Base-by-base conservation (phyloP, 768 basidiomycete genomes). In the Erythrobasidium yunnanense region DNA sequence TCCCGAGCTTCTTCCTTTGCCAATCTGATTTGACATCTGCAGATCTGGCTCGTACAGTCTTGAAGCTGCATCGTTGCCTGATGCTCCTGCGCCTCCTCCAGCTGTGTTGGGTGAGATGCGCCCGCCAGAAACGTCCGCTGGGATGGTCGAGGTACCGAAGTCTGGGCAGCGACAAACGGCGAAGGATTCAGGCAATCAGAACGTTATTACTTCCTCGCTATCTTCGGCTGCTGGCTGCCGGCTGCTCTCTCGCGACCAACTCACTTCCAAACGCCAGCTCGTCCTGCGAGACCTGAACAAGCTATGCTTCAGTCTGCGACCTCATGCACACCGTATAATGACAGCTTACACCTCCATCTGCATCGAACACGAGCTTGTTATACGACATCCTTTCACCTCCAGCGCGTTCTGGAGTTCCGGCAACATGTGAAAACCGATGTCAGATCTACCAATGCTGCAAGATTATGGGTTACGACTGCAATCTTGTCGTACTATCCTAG, bases 121-220 rank as follows among this genome's bases (percentile, higher is more conserved):
- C 5, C 60, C 60, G 27, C 47, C 20, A 4, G 46, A 27, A 3
- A 33, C 30, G 47, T 63, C 60, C 27, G 60, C 22, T 13, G 46
- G 60, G 23, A 63, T 63, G 20, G 60, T 20, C 53, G 53, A 33
- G 54, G 65, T 55, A n/a, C 65, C 65, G 54, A 66, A 66, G 38
- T 66, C 65, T 66, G 38, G 18, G 22, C 38, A 47, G 13, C 22
- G 47, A 45, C 5, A 23, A 34, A 46, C 29, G 34, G 5, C 20
- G 23, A 5, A 4, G 20, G 22, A 22, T 13, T 22, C 32, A 35
- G 5, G 3, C 8, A 23, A 17, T 2, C 2, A 2, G 5, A 32
- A 8, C 30, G 23, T 55, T n/a, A 11, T 4, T 4, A 32, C 7
- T 22, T 18, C 11, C 17, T 11, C 25, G 50, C 55, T 23, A 15